Conservation (phyloP, 2,329 filamentous ascomycete species). For the Coniosporium tulheliwenetii region DNA sequence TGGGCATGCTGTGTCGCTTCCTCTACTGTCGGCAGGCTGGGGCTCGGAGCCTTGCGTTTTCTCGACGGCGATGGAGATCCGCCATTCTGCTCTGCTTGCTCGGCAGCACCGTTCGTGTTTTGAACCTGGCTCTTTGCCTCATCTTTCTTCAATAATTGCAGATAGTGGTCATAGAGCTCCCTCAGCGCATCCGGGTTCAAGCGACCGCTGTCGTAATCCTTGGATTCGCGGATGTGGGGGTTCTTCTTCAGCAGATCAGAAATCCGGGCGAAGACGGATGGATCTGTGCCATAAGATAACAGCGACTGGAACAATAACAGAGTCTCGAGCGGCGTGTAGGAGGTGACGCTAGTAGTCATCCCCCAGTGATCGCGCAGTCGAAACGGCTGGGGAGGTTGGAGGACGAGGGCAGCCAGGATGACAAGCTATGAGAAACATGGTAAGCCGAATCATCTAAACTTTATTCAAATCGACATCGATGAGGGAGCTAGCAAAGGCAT, state of each 20-base stretch:
- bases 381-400: constrained; percentile 12
- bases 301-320: constrained; percentile 74
- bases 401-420: constrained; percentile 9
- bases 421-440: not conserved
- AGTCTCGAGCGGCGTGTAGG: constrained; percentile 74
- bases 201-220: constrained; percentile 56
- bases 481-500: too few relatives aligned
- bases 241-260: constrained; percentile 63
- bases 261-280: constrained; percentile 52
- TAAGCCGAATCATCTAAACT: not conserved
- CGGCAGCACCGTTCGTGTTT: constrained; percentile 2
- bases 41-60: constrained; percentile 60
- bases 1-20: constrained; percentile 52
- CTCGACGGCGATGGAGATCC: constrained; percentile 41
- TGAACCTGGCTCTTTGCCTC: constrained; percentile 44
- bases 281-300: constrained; percentile 48
- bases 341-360: constrained; percentile 41
- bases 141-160: constrained; percentile 54
- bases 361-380: constrained; percentile 15
- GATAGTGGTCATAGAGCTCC: constrained; percentile 58
- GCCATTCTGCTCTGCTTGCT: constrained; percentile 24
- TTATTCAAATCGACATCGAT: not conserved
- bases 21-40: constrained; percentile 46
- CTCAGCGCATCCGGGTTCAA: constrained; percentile 65
- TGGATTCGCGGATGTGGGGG: constrained; percentile 52